Base-by-base conservation (phyloP, 495 filamentous ascomycete genomes). In the Rostrohypoxylon terebratum region DNA sequence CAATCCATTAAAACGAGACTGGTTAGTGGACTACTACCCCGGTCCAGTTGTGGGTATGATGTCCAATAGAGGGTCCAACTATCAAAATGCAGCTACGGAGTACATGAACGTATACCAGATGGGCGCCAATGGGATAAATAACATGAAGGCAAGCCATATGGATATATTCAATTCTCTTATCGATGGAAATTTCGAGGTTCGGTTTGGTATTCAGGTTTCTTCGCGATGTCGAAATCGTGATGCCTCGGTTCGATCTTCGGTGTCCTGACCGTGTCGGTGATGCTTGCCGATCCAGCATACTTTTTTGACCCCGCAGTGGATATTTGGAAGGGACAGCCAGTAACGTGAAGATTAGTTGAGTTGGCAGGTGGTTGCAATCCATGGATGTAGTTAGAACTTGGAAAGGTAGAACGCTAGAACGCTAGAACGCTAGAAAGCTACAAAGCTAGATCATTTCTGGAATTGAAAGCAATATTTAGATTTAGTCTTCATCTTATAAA, bases 221-320 rank as follows among this genome's bases (percentile, higher is more conserved):
- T 45, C 42, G 20, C 42, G 16, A 45, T 45, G 42, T 45, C 40
- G n/a, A 4, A 3, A 14, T 44, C 40, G 40, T 44, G 11, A n/a
- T 45, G 42, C 16, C 2, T 45, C 8, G 7, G n/a, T 45, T 20
- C 16, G n/a, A 45, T n/a, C n/a, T 18, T 45, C 42, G 10, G 13
- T 7, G 16, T 20, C 13, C 42, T 45, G 8, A 20, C 42, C 42
- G 9, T 45, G 42, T 45, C 42, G 42, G 16, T 20, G 3, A 7
- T 20, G n/a, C 42, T 45, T 45, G 42, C 42, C 42, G 42, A 45
- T 45, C 42, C 16, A 45, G 8, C 40, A n/a, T 44, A 44, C 13
- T 44, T 44, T 44, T 44, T 45, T 16, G 18, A 45, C 42, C 42
- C 42, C 42, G 42, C 42, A 45, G 42, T 45, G 42, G 42, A 20